Percentiles rank a stretch among this genome's conserved stretches.
These are phyloP conservation scores for Catharanthus roseus DNA, from an alignment of 257 asterid genomes.

Conservation along the genomic window DNA sequence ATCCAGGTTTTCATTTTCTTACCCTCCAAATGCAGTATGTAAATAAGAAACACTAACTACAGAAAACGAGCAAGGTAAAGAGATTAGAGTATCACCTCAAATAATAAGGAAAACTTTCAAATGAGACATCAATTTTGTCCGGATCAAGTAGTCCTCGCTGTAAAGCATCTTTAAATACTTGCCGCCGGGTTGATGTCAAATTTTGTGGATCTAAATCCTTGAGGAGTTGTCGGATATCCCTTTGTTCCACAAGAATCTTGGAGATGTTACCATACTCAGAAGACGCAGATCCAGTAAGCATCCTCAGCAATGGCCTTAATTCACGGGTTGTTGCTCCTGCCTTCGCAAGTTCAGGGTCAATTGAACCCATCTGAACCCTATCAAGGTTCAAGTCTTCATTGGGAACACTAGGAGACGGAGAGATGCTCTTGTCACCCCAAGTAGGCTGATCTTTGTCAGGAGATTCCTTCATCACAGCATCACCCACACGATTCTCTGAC, in stretches of 20 bases:
- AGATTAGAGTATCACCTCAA: constrained; percentile 48
- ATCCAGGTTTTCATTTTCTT: neutral
- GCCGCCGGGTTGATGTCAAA: constrained; percentile 55
- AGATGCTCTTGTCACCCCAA: constrained; percentile 34
- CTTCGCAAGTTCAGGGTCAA: constrained; percentile 47
- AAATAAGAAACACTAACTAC: too few species aligned
- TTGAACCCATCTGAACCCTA: constrained; percentile 23
- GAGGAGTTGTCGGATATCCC: constrained; percentile 39
- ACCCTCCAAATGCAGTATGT: too few species aligned
- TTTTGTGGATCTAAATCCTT: constrained; percentile 53
- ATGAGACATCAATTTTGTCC: constrained; percentile 55
- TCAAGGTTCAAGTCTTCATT: constrained; percentile 41
- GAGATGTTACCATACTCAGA: constrained; percentile 44
- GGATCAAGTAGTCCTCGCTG: constrained; percentile 58
- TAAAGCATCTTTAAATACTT: constrained; percentile 63
- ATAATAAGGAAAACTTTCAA: constrained; percentile 77
- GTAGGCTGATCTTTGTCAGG: constrained; percentile 36
- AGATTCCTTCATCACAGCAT: constrained; percentile 55
- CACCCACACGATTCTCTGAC: constrained; percentile 43
- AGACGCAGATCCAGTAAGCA: constrained; percentile 45
- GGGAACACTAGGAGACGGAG: constrained; percentile 35
- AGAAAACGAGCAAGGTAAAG: too few species aligned
- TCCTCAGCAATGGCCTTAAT: constrained; percentile 46
- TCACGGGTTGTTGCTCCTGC: constrained; percentile 38
- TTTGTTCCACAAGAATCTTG: constrained; percentile 45